phyloP scores from a whole-genome alignment of 805 yeast species.

The Candida dajiaensis region DNA sequence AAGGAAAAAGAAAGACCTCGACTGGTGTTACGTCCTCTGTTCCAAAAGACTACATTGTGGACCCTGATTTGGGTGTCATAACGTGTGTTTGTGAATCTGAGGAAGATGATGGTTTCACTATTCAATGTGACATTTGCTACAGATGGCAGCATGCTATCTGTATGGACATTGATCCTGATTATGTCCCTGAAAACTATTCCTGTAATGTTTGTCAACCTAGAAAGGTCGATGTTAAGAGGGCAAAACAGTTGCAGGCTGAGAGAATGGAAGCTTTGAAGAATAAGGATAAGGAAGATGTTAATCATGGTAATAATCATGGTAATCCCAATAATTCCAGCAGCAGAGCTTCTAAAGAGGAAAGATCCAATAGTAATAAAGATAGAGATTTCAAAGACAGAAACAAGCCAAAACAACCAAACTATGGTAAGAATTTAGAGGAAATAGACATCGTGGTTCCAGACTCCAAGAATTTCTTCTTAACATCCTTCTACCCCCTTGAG shows the following conservation, averaged over 20 bases:
- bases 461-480: constrained; percentile 31
- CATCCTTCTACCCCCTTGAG: constrained; percentile 28
- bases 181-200: constrained; percentile 76
- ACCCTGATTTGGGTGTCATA: constrained; percentile 78
- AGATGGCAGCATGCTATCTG: constrained; percentile 97
- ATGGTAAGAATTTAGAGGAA: constrained; percentile 29
- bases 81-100: constrained; percentile 85
- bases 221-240: constrained; percentile 37
- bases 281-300: constrained; percentile 9
- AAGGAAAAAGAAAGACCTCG: constrained; percentile 7
- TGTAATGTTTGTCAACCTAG: constrained; percentile 74
- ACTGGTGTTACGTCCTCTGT: neutral
- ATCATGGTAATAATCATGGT: constrained; percentile 1
- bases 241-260: constrained; percentile 34
- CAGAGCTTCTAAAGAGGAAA: constrained; percentile 1
- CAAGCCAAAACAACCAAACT: constrained; percentile 16
- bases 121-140: constrained; percentile 89
- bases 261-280: constrained; percentile 15
- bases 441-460: constrained; percentile 28
- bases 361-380: constrained; percentile 1
- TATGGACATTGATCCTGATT: constrained; percentile 69
- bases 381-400: constrained; percentile 6
- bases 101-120: constrained; percentile 90
- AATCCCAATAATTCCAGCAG: constrained; percentile 2
- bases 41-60: constrained; percentile 46